Evolutionary conservation across 768 basidiomycete genomes (phyloP), one percentile per base, ranked within the genome.

Genomic region (Antrodiella citrinella): DNA sequence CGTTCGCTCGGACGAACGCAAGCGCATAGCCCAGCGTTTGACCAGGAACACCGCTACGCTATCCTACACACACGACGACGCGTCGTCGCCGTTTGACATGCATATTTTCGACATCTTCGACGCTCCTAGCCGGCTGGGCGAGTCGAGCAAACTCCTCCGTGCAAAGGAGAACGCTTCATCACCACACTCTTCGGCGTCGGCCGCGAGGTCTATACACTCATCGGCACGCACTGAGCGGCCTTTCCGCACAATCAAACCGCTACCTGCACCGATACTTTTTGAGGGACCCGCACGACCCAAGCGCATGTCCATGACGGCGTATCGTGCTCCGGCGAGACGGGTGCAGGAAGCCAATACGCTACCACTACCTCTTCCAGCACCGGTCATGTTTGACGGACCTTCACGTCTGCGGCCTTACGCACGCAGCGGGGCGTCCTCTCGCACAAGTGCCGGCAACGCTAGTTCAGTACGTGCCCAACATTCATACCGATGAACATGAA

Each of bases 61-160:
- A 35, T 44, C 50, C 19, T 55, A 52, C 48, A 15, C 49, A 47
- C 51, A 39, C 51, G 52, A 57, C 39, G 57, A 55, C 52, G 25
- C 57, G 51, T 45, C 52, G 35, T 39, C 54, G 44, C 7, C 30
- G 30, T 44, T 61, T 57, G 9, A 54, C 57, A 19, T 51, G 45
- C 49, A 51, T 40, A 73, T 75, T 44, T 70, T 73, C 53, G 77
- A 78, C 58, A 76, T 80, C 51, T 76, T 77, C 57, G 76, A 79
- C 51, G 76, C 69, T 20, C 73, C 76, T 1, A 61, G 62, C 26
- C 62, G 62, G 24, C 68, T 74, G 19, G 65, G 68, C 18, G 70
- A 69, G 52, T 69, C 65, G 24, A 63, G 57, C 51, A 52, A 57
- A 48, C 51, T 65, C 57, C 44, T 65, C 47, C 48, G 42, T 15